Evolutionary conservation across 257 asterid genomes (phyloP).

Genomic region (Solanum corneliomulleri): DNA sequence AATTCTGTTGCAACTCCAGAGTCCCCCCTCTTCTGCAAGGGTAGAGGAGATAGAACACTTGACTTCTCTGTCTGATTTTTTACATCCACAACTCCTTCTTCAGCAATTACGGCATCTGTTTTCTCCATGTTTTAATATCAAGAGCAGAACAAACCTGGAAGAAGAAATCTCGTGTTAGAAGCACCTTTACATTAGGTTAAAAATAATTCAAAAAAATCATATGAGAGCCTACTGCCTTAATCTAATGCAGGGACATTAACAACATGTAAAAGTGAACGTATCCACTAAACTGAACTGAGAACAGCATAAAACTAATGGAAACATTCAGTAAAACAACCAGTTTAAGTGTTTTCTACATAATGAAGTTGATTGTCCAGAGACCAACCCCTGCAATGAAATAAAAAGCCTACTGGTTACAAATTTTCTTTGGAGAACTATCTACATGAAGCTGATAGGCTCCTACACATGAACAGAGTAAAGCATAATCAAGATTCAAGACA

Average conservation of each 20-base stretch:
- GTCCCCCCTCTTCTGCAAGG: conserved; percentile 9
- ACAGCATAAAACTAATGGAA: not conserved
- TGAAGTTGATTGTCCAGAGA: not conserved
- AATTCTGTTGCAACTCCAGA: conserved; percentile 17
- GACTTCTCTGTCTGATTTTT: conserved; percentile 6
- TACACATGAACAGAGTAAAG: not conserved
- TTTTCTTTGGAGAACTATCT: not conserved
- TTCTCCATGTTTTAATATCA: conserved; percentile 21
- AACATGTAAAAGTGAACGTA: not conserved
- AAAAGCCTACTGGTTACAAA: not conserved
- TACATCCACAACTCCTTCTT: not conserved
- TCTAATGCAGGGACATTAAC: not conserved
- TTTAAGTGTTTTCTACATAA: not conserved
- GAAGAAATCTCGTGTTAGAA: not conserved
- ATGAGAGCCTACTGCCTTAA: not conserved
- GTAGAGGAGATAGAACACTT: conserved; percentile 1
- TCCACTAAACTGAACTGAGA: not conserved
- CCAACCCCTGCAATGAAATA: not conserved
- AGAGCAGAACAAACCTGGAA: conserved; percentile 1
- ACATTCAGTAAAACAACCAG: not conserved
- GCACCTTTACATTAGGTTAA: not conserved
- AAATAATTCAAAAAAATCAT: not conserved
- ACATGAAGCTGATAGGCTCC: not conserved
- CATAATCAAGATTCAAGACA: not conserved
- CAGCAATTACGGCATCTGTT: conserved; percentile 1